Evolutionary conservation across 305 asterid genomes (phyloP), one percentile per base, ranked within the genome.

Genomic region (Solanum hybrid): DNA sequence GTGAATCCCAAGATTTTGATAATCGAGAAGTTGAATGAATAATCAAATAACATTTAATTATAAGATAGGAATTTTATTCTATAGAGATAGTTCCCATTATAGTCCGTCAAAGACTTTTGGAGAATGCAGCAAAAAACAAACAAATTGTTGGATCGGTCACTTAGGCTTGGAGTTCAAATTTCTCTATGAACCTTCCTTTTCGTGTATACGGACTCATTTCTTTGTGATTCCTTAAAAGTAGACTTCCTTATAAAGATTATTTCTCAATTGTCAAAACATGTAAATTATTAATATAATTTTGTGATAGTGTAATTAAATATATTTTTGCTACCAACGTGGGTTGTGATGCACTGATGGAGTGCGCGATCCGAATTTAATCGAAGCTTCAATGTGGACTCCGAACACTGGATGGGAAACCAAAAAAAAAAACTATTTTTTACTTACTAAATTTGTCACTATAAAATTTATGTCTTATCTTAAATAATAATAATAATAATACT

Each of bases 321-420:
- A 0, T 40, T 40, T 40, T 40, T 11, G 16, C 51, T 40, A 40
- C 0, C 16, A 40, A 1, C 6, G 0, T 40, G 51, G 51, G 16
- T 11, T 40, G 2, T 40, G 51, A 5, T 11, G 16, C 51, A 40
- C 5, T 40, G 16, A 0, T 32, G 4, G 51, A 1, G 51, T 40
- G 51, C 16, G 2, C 2, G 0, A 40, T 40, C 1, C 6, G 6
- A 40, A 40, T 40, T 40, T 40, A 40, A 40, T 40, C 51, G 16
- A 0, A 40, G 0, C 51, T 11, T 40, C 16, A 40, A 40, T 40
- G 5, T 40, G 51, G 6, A 40, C 16, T 40, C 6, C 16, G 0
- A 40, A 40, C 16, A 40, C 4, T 0, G 1, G 2, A 0, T 40
- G 16, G 2, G 0, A 40, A 40, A 11, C 51, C 0, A 36, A 7